Evolutionary conservation across 1,139 yeast species (phyloP), one percentile per base, ranked within the genome.

Genomic region (Saccharomyces hybrid): DNA sequence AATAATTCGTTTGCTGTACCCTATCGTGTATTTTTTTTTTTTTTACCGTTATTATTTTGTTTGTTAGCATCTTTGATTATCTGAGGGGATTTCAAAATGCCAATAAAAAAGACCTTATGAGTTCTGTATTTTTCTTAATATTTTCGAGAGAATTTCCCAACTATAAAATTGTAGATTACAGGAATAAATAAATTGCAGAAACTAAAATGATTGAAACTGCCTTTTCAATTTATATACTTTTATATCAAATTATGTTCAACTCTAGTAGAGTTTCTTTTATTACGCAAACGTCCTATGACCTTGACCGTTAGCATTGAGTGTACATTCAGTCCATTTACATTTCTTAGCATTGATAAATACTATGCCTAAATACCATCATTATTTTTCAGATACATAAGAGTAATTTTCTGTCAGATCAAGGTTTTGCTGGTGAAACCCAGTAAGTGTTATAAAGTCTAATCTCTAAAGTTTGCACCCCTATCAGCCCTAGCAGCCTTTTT

Each of bases 401-500:
- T 20, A 20, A 20, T 20, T 20, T 20, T 20, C 23, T 20, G 23
- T 20, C 23, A 20, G 23, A 20, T 20, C 23, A 20, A 20, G 23
- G 23, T 20, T 20, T 20, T 20, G 23, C 23, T 20, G 23, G 23
- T 20, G 23, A 20, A 20, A 20, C 23, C 23, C 23, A 20, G 23
- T 20, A 20, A 20, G 23, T 20, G 23, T 20, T 20, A 20, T 20
- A 38, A 5, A 38, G 23, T 9, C 28, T 50, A 68, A 50, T 69
- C 73, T 51, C 62, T 65, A 51, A 58, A 67, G 25, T 59, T 63
- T 51, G 67, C 69, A n/a, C 58, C 68, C 56, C 70, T 68, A 56
- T 73, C 75, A 26, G 73, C 75, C 51, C 65, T 72, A 4, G 77
- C 88, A 41, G 88, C 88, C 67, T 82, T 84, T 65, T 75, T 80